phyloP scores from a whole-genome alignment of 352 stramenopile genomes.

The Globisporangium rhizosaccharum region DNA sequence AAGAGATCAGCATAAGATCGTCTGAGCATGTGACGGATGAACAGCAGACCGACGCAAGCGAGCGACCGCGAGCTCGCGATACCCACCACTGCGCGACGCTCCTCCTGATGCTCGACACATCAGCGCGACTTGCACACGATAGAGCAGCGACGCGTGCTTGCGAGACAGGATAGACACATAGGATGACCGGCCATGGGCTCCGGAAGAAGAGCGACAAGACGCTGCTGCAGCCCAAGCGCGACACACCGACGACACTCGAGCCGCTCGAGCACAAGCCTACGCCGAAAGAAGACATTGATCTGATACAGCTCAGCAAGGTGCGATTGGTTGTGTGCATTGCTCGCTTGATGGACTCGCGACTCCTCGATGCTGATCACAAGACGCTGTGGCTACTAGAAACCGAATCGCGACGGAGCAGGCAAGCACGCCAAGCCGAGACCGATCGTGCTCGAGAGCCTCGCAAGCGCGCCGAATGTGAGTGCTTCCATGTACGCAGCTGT shows the following conservation, averaged over 20 bases:
- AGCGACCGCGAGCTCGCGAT: no score
- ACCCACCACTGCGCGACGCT: no score
- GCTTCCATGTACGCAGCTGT: neutral
- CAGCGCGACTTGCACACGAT: neutral
- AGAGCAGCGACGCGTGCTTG: slow-evolving; percentile 5
- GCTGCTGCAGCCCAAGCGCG: slow-evolving; percentile 27
- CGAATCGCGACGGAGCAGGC: slow-evolving; percentile 28
- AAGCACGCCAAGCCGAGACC: slow-evolving; percentile 51
- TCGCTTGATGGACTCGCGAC: neutral
- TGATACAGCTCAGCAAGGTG: slow-evolving; percentile 56
- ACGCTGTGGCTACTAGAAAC: slow-evolving; percentile 21
- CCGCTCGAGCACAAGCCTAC: slow-evolving; percentile 64
- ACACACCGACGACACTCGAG: slow-evolving; percentile 43
- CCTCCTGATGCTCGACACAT: no score
- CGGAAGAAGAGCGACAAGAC: slow-evolving; percentile 44
- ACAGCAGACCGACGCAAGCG: no score
- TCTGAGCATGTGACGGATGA: no score
- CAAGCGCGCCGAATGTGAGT: slow-evolving; percentile 29
- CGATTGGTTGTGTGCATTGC: neutral
- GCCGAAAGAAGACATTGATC: slow-evolving; percentile 48
- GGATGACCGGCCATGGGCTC: slow-evolving; percentile 19
- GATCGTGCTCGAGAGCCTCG: slow-evolving; percentile 54
- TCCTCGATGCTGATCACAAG: neutral
- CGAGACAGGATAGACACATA: slow-evolving; percentile 4
- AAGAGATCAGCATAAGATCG: no score